Evolutionary conservation across 73 alveolate species (phyloP).

Genomic region (Paramecium sexaurelia): DNA sequence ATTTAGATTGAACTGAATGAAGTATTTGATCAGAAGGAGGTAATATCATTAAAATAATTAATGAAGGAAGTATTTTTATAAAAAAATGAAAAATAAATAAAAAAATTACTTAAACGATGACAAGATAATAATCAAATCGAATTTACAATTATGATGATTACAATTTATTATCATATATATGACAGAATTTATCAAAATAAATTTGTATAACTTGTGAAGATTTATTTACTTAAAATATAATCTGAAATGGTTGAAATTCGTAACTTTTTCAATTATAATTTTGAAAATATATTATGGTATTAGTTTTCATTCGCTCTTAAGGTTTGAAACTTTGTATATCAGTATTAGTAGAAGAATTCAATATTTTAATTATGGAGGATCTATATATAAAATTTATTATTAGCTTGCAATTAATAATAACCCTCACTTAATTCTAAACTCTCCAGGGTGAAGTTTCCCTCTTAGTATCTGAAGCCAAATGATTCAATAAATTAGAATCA

Average conservation of each 20-base stretch:
- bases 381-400: background rate
- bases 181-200: constrained; percentile 7
- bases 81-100: background rate
- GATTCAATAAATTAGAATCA: background rate
- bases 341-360: background rate
- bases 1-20: background rate
- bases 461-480: background rate
- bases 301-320: background rate
- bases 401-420: background rate
- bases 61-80: background rate
- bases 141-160: background rate
- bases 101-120: background rate
- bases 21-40: constrained; percentile 34
- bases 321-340: background rate
- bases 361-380: background rate
- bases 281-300: background rate
- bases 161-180: background rate
- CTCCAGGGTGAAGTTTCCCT: background rate
- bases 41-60: background rate
- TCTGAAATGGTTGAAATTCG: background rate
- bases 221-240: background rate
- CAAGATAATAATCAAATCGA: background rate
- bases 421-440: background rate
- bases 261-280: background rate
- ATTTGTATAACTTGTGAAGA: background rate